Percentiles rank a stretch among this genome's conserved stretches.
Conservation (phyloP, 805 yeast species). For the Zygoascus biomembranicola region DNA sequence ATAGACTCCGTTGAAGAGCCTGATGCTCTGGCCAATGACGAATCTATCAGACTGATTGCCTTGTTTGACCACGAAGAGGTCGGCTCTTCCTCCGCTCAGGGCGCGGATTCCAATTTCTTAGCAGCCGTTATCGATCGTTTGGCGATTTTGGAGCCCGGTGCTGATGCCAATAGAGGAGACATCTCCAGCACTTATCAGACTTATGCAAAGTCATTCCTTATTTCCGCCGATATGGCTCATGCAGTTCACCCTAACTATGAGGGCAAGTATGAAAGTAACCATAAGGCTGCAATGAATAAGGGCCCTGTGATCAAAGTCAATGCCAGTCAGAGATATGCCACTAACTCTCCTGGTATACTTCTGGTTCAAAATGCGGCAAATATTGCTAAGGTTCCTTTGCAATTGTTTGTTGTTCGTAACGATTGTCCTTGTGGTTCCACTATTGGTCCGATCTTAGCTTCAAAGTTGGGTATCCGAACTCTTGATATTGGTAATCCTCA, state of each 20-base stretch:
- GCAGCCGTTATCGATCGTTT: constrained; percentile 71
- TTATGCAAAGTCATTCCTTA: constrained; percentile 59
- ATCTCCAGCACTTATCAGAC: constrained; percentile 17
- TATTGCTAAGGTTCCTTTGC: constrained; percentile 66
- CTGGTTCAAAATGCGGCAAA: constrained; percentile 66
- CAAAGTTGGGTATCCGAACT: constrained; percentile 79
- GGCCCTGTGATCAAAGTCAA: constrained; percentile 93
- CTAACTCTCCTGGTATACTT: constrained; percentile 85
- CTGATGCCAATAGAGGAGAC: constrained; percentile 21
- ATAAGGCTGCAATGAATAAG: constrained; percentile 70
- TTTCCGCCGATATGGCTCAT: constrained; percentile 95
- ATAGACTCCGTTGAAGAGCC: constrained; percentile 38
- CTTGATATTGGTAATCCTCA: constrained; percentile 89
- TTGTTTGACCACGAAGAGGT: constrained; percentile 94
- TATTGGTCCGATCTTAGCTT: constrained; percentile 88
- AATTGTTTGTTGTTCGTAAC: constrained; percentile 85
- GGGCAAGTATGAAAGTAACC: constrained; percentile 64
- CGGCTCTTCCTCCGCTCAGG: constrained; percentile 91
- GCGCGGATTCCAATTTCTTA: constrained; percentile 88
- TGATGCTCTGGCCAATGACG: constrained; percentile 36
- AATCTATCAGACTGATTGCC: constrained; percentile 64
- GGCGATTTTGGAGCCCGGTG: constrained; percentile 32
- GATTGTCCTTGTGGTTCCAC: constrained; percentile 95
- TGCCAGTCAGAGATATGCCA: constrained; percentile 92
- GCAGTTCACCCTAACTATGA: constrained; percentile 93